Conservation (phyloP, 2,329 filamentous ascomycete genomes). For the Verticillium dahliae region DNA sequence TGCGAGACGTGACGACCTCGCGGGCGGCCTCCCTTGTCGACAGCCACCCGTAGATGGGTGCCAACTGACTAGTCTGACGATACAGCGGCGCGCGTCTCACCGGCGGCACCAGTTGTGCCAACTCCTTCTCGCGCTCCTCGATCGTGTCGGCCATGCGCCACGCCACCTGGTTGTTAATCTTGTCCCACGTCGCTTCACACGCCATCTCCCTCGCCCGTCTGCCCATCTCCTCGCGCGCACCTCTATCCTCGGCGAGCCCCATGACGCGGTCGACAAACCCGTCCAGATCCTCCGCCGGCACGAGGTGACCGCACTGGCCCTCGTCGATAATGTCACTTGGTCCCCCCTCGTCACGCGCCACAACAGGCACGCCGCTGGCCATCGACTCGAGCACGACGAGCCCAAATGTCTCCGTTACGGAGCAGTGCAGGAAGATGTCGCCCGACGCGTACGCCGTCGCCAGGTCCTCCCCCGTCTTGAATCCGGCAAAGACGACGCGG, state of each 20-base stretch:
- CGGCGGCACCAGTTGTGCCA: slow-evolving; percentile 6
- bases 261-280: slow-evolving; percentile 49
- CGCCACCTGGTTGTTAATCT: slow-evolving; percentile 64
- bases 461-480: slow-evolving; percentile 53
- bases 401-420: slow-evolving; percentile 65
- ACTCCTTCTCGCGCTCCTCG: slow-evolving; percentile 32
- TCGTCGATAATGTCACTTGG: slow-evolving; percentile 61
- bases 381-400: slow-evolving; percentile 65
- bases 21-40: slow-evolving; percentile 32
- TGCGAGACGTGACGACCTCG: slow-evolving; percentile 23
- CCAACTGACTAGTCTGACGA: slow-evolving; percentile 19
- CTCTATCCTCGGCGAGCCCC: slow-evolving; percentile 37
- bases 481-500: slow-evolving; percentile 60
- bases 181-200: slow-evolving; percentile 62
- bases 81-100: slow-evolving; percentile 7
- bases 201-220: slow-evolving; percentile 46
- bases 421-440: slow-evolving; percentile 67
- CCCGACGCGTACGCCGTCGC: slow-evolving; percentile 62
- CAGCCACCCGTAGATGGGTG: slow-evolving; percentile 37
- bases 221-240: slow-evolving; percentile 38
- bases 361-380: slow-evolving; percentile 63
- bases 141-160: slow-evolving; percentile 54
- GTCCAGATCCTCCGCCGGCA: slow-evolving; percentile 52
- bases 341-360: slow-evolving; percentile 63
- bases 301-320: slow-evolving; percentile 52